Evolutionary conservation across 257 asterid genomes (phyloP).

Genomic region (Petunia secreta): DNA sequence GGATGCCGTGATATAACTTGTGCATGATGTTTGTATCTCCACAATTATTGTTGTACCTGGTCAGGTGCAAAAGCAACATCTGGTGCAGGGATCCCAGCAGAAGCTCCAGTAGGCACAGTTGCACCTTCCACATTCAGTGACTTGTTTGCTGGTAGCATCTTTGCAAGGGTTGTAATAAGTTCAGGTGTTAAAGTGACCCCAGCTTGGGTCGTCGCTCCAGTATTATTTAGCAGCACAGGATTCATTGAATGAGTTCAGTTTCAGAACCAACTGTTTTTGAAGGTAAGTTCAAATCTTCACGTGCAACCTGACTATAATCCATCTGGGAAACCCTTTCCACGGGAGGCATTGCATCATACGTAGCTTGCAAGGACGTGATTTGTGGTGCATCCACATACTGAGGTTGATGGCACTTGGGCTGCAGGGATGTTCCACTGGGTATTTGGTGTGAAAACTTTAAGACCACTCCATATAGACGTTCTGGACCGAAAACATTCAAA

Average conservation of each 20-base stretch:
- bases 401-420: slow-evolving; percentile 36
- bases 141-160: slow-evolving; percentile 59
- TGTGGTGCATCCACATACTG: slow-evolving; percentile 52
- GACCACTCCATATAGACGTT: slow-evolving; percentile 93
- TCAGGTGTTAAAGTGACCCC: slow-evolving; percentile 85
- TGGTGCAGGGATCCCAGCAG: slow-evolving; percentile 43
- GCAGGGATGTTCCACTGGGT: slow-evolving; percentile 39
- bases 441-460: slow-evolving; percentile 65
- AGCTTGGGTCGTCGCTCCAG: slow-evolving; percentile 55
- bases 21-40: slow-evolving; percentile 57
- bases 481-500: slow-evolving; percentile 85
- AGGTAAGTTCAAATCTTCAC: slow-evolving; percentile 51
- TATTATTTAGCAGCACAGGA: slow-evolving; percentile 49
- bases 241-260: slow-evolving; percentile 39
- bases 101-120: slow-evolving; percentile 38
- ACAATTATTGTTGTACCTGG: slow-evolving; percentile 42
- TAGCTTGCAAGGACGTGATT: slow-evolving; percentile 43
- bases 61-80: slow-evolving; percentile 50
- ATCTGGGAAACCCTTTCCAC: slow-evolving; percentile 48
- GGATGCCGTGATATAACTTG: slow-evolving; percentile 53
- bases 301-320: slow-evolving; percentile 46
- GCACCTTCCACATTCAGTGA: slow-evolving; percentile 51
- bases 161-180: slow-evolving; percentile 80
- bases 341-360: slow-evolving; percentile 45
- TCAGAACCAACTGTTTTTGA: slow-evolving; percentile 45